Base-by-base conservation (phyloP, 495 filamentous ascomycete genomes). In the Podospora australis region DNA sequence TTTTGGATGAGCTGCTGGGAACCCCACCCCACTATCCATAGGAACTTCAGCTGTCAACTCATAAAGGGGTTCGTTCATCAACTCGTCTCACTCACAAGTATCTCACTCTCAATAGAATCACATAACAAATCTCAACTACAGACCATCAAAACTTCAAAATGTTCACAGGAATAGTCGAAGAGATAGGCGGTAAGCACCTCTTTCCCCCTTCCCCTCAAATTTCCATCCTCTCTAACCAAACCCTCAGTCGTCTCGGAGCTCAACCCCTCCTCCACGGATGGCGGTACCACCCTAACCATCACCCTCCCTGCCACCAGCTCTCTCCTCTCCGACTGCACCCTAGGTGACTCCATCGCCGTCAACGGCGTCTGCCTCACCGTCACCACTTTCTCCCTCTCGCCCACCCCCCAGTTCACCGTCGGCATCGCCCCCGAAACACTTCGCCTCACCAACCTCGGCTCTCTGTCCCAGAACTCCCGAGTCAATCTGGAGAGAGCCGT, bases 101-200 rank as follows among this genome's bases (percentile, higher is more conserved):
- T n/a, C n/a, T n/a, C n/a, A n/a, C n/a, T n/a, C n/a, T n/a, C n/a
- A n/a, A n/a, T n/a, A n/a, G n/a, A n/a, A n/a, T n/a, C n/a, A n/a
- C n/a, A n/a, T n/a, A n/a, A 10, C 30, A 35, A 11, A 35, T 35
- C 30, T 35, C 30, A 34, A 4, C 3, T 6, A 32, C 36, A 28
- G 2, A 1, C 2, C n/a, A 39, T 6, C 25, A 2, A 38, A 23
- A 26, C 39, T 6, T 16, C 45, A 57, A 49, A n/a, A 98, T 98
- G 92, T 98, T 98, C 65, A 98, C 92, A 42, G 92, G 92, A 51
- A 86, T 99, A 50, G 88, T 99, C 32, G 94, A 99, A 72, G 85
- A 81, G 40, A 86, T 97, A 38, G 94, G 94, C 67, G 88, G 94
- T 94, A 70, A 69, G 79, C 69, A 40, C 50, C 35, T 26, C 29